Percentiles rank a stretch among this genome's conserved stretches.
Evolutionary conservation across 1,284 basidiomycete genomes (phyloP).

Genomic region (Trichosporon inkin): DNA sequence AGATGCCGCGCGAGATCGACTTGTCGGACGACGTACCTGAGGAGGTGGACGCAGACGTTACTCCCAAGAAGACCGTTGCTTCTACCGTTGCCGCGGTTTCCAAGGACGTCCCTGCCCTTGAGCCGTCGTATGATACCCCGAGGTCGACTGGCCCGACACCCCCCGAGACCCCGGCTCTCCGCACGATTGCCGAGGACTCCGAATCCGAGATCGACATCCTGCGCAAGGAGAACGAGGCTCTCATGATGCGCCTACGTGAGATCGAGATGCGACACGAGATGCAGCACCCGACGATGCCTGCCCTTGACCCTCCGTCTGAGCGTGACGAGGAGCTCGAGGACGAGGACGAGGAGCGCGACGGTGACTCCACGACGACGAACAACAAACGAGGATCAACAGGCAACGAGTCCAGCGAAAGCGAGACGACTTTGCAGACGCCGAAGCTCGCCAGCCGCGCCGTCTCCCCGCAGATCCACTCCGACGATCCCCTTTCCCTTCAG

Average conservation of each 20-base stretch:
- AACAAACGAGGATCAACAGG: constrained; percentile 22
- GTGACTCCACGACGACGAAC: constrained; percentile 3
- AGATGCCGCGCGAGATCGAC: constrained; percentile 3
- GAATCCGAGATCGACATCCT: constrained; percentile 63
- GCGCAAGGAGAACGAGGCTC: constrained; percentile 36
- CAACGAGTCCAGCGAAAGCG: constrained; percentile 27
- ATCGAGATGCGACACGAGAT: constrained; percentile 17
- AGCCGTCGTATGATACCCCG: background rate
- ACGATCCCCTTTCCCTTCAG: constrained; percentile 81
- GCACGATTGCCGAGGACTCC: constrained; percentile 54
- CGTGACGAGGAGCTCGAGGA: constrained; percentile 25
- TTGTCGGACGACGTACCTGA: background rate
- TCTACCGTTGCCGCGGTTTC: background rate
- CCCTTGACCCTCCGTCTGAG: constrained; percentile 18
- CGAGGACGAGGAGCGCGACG: constrained; percentile 7
- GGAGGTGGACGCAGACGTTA: background rate
- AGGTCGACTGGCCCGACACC: constrained; percentile 16
- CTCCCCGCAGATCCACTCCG: constrained; percentile 26
- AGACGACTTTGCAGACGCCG: constrained; percentile 21
- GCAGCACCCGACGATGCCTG: constrained; percentile 11
- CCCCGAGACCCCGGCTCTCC: constrained; percentile 21
- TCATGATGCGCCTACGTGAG: constrained; percentile 18
- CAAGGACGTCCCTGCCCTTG: background rate
- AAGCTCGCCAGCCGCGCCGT: constrained; percentile 20
- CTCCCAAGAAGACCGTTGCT: background rate